Evolutionary conservation across 805 yeast genomes (phyloP), one percentile per base, ranked within the genome.

Genomic region (Spathaspora hagerdaliae): DNA sequence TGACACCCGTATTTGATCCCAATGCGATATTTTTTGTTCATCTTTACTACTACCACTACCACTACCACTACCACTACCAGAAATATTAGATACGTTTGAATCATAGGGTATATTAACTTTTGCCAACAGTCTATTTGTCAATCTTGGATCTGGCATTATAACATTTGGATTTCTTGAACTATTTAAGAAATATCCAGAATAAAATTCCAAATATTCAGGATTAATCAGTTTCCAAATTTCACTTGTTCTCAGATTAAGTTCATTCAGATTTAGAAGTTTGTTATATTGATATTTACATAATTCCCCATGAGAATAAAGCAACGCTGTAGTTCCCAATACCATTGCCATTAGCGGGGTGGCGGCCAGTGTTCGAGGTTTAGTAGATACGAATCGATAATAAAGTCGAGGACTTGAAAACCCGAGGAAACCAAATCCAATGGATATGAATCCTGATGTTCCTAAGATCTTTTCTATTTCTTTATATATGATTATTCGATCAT

Each of bases 101-200:
- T 19, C 24, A 19, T 19, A 19, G 24, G 24, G 24, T 19, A 19
- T 19, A 19, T 19, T 19, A 19, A 19, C 24, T 19, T 5, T 19
- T 19, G 24, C 24, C 24, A 19, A 19, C 24, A 19, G 24, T n/a
- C 55, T 58, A 2, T 65, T 61, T 45, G 58, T 54, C 1, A 55
- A 56, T 38, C 71, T 65, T 6, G 90, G 90, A 54, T 83, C 84
- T 44, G 75, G 76, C 52, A 83, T 61, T 34, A 77, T 67, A 40
- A 70, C 69, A 14, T 69, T 71, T 0, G 83, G 81, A 52, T 83
- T 77, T 14, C 69, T 68, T 34, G 72, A 65, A 0, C 86, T 74
- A 47, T 70, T 61, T 41, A 69, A 64, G 58, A 76, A 83, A 58
- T 84, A 84, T 9, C 12, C 12, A 3, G 12, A 2, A 29, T 29